Conservation (phyloP, 2,329 filamentous ascomycete species). For the Botryotinia narcissicola region DNA sequence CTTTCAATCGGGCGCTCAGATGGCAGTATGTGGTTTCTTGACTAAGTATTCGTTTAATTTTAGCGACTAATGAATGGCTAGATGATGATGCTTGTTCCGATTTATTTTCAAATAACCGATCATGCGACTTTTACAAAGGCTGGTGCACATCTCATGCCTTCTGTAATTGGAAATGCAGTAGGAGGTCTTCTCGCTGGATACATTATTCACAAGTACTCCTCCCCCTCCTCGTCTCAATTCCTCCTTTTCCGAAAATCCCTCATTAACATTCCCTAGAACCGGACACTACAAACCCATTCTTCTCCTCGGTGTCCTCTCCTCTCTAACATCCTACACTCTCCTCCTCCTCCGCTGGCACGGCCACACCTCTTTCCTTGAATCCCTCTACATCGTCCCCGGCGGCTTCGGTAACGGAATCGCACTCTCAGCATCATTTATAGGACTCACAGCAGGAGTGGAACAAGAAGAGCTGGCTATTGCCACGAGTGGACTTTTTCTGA, state of each 20-base stretch:
- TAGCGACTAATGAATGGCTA: constrained; percentile 22
- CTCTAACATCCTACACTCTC: constrained; percentile 50
- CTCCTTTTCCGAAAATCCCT: neutral
- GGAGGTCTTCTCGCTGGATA: constrained; percentile 59
- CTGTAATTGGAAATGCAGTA: constrained; percentile 63
- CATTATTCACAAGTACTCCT: constrained; percentile 34
- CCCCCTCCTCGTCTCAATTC: neutral
- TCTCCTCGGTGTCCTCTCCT: constrained; percentile 49
- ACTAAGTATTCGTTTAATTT: neutral
- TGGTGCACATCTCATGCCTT: constrained; percentile 61
- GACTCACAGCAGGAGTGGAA: constrained; percentile 47
- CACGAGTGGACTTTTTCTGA: constrained; percentile 47
- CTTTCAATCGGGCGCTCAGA: constrained; percentile 56
- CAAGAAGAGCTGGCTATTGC: constrained; percentile 49
- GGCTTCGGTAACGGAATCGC: constrained; percentile 52
- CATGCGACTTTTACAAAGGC: constrained; percentile 56
- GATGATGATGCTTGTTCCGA: constrained; percentile 63
- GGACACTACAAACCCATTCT: constrained; percentile 58
- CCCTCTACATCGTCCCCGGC: constrained; percentile 57
- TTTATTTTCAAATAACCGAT: constrained; percentile 67
- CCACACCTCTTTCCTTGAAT: constrained; percentile 54
- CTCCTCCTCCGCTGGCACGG: constrained; percentile 60
- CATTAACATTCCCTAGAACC: constrained; percentile 40
- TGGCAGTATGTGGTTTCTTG: constrained; percentile 43
- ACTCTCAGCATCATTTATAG: constrained; percentile 48